Conservation (phyloP, 371 early-diverging fungal species). For the Lichtheimia ornata region DNA sequence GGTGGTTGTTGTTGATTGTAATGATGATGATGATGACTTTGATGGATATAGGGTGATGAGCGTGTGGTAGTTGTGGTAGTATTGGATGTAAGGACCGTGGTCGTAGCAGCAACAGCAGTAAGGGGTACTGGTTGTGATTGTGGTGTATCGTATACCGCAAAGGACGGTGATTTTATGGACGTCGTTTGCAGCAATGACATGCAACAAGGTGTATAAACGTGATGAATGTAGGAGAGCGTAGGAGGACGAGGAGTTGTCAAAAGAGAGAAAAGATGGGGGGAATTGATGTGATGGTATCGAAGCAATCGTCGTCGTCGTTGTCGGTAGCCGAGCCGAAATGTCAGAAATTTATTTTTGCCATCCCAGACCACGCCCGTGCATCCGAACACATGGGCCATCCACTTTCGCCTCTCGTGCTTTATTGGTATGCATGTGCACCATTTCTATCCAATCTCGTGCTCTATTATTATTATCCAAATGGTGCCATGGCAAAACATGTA, state of each 20-base stretch:
- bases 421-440: neutral
- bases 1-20: neutral
- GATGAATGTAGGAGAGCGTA: neutral
- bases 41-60: neutral
- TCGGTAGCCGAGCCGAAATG: constrained; percentile 4
- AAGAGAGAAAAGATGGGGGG: neutral
- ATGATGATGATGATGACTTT: neutral
- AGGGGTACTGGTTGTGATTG: neutral
- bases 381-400: constrained; percentile 7
- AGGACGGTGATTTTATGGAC: neutral
- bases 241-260: neutral
- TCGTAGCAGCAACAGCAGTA: neutral
- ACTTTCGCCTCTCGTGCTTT: neutral
- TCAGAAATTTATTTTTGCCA: constrained; percentile 9
- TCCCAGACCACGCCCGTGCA: constrained; percentile 3
- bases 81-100: neutral
- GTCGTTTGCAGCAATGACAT: constrained; percentile 4
- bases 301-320: neutral
- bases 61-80: neutral
- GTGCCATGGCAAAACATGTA: neutral
- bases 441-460: too few species aligned
- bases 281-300: neutral
- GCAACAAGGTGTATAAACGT: neutral
- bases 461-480: neutral
- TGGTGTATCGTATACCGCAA: neutral